Base-by-base conservation (phyloP, 129 eudicot species). In the Pittosporum tobira region DNA sequence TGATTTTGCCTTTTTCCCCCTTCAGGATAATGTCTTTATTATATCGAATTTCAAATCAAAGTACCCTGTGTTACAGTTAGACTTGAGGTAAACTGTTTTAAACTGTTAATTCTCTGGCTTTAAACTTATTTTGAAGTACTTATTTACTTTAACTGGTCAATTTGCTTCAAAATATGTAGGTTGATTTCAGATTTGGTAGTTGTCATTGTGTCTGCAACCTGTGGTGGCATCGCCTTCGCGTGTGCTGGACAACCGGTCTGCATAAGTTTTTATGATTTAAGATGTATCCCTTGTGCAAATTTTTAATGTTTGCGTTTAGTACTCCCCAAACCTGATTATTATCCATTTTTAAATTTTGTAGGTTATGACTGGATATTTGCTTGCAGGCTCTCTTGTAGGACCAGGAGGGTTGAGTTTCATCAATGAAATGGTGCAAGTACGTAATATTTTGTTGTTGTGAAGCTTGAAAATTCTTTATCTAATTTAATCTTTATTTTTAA, bases 211-310 rank as follows among this genome's bases (percentile, higher is more conserved):
- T 93, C 94, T 68, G 99, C 99, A 59, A 93, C 99, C 40, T 93
- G 99, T 70, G 97, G 97, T 38, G 97, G 97, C 63, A 88, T 88
- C 63, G 97, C 97, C 43, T 88, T 88, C 31, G 97, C 97, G 40
- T 88, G 95, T 77, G 97, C 95, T 54, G 97, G 99, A 70, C 99
- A 93, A 73, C 99, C 99, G 70, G 99, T 93, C 68, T 69, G 94
- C 62, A 63, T 61, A 68, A 53, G 67, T 18, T 71, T n/a, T 48
- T 47, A 47, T 66, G 54, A 58, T 49, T 30, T 24, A 34, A 51
- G 36, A 18, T 55, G 58, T 63, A 51, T 70, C 55, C 27, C 18
- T 63, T 34, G 55, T 20, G 12, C 45, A 37, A 19, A 43, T 11
- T 13, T 42, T 53, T 31, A 59, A 61, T 51, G 11, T 46, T 29